phyloP scores from a whole-genome alignment of 148 eudicot genomes.

The Hydrangea macrophylla region DNA sequence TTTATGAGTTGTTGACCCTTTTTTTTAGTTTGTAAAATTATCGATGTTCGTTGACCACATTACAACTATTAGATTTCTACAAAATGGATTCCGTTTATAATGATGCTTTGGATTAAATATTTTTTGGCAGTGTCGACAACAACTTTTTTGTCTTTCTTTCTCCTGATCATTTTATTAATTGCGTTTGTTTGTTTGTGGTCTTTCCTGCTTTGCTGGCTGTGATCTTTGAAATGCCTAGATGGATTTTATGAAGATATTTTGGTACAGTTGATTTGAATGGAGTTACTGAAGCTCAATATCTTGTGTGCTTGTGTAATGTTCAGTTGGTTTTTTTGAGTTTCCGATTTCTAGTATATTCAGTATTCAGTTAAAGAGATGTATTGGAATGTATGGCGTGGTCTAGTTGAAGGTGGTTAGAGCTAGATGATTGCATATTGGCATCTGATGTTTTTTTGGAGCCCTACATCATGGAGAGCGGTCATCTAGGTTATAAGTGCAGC shows the following conservation, averaged over 20 bases:
- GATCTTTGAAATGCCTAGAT: constrained; percentile 19
- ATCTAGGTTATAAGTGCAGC: constrained; percentile 7
- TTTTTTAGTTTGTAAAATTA: too few species aligned
- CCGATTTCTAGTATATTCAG: neutral
- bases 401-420: constrained; percentile 4
- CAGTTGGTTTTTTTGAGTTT: constrained; percentile 16
- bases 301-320: constrained; percentile 10
- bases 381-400: constrained; percentile 8
- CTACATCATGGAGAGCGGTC: neutral
- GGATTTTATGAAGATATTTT: constrained; percentile 16
- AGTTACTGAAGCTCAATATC: constrained; percentile 12
- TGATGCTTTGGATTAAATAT: neutral
- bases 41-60: neutral
- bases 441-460: constrained; percentile 6
- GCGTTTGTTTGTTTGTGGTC: constrained; percentile 1
- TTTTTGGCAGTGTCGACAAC: neutral
- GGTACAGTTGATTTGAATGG: constrained; percentile 9
- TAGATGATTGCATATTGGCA: neutral
- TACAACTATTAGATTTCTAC: neutral
- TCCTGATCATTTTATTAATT: constrained; percentile 15
- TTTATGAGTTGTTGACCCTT: neutral
- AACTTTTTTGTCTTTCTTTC: neutral
- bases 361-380: constrained; percentile 1
- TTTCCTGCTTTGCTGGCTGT: constrained; percentile 17
- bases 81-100: too few species aligned